Base-by-base conservation (phyloP, 1,139 yeast species). In the Sugiyamaella sp. region DNA sequence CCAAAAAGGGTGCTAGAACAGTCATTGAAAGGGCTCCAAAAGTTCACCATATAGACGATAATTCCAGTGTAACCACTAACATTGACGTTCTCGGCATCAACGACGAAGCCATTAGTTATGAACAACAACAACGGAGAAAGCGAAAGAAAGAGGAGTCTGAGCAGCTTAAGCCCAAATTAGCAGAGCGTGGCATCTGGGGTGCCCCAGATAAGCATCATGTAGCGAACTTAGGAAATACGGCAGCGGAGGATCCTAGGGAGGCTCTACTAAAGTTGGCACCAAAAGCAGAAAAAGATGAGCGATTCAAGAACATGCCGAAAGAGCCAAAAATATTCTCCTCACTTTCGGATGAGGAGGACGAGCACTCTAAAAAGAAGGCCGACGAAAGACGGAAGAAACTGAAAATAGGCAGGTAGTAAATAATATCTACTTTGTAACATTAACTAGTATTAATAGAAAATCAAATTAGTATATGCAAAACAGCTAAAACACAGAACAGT, bases 201-300 rank as follows among this genome's bases (percentile, higher is more conserved):
- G 51, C 60, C 1, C 66, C 67, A 1, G 65, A 61, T 35, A 59
- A 57, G 16, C 62, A 63, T 45, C 62, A 60, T 48, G 58, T 64
- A 14, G 55, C 58, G 19, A 55, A 57, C 9, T 39, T 63, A 21
- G 57, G 64, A 43, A 51, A 60, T 27, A 47, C 63, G 39, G 56
- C 58, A 10, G 56, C 59, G 21, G 74, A 72, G 55, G 75, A 72
- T 54, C 74, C 76, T 1, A 57, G 75, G 33, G 74, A 71, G 51
- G 74, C 71, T 12, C 57, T 72, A 45, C 61, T 71, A 25, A 69
- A 69, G 53, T 71, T 64, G 50, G 73, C 74, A 5, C 67, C 66
- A 20, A 56, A 61, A n/a, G 68, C 71, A 9, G 60, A 67, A 50
- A 56, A 61, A 19, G 64, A 66, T 38, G 64, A 66, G 4, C 57